These are phyloP conservation scores for Hyphopichia khmerensis DNA, from an alignment of 1,139 yeast species.

Conservation along the genomic window DNA sequence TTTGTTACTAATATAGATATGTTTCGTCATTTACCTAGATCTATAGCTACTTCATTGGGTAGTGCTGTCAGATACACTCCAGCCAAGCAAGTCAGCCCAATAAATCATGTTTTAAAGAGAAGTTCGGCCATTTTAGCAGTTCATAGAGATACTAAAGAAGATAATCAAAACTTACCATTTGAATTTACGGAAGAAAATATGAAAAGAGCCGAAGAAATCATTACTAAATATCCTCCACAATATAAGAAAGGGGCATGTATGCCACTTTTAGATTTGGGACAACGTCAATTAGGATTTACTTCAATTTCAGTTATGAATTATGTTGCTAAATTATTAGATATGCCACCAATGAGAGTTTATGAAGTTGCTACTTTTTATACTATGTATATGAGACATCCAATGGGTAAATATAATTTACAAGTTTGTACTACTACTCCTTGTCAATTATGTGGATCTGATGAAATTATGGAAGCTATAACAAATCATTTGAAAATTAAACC, in stretches of 20 bases:
- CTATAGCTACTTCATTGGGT: not conserved
- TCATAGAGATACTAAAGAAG: slow-evolving; percentile 70
- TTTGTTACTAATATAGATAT: slow-evolving; percentile 8
- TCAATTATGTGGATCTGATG: slow-evolving; percentile 81
- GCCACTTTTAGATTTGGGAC: slow-evolving; percentile 87
- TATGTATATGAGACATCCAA: slow-evolving; percentile 85
- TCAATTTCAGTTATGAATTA: slow-evolving; percentile 92
- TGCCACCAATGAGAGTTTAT: slow-evolving; percentile 95
- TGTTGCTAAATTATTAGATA: slow-evolving; percentile 79
- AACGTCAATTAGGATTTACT: slow-evolving; percentile 85
- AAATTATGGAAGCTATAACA: slow-evolving; percentile 68
- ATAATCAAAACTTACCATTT: slow-evolving; percentile 69
- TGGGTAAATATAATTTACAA: slow-evolving; percentile 83
- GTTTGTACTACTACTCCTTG: slow-evolving; percentile 92
- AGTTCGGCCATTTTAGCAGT: slow-evolving; percentile 54
- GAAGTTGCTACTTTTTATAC: slow-evolving; percentile 93
- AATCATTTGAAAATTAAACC: slow-evolving; percentile 64
- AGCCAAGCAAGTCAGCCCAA: slow-evolving; percentile 2
- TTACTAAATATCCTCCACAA: slow-evolving; percentile 81
- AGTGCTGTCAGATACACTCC: not conserved
- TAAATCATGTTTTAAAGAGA: slow-evolving; percentile 15
- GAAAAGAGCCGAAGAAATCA: slow-evolving; percentile 68
- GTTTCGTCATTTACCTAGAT: slow-evolving; percentile 8
- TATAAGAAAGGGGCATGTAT: slow-evolving; percentile 86
- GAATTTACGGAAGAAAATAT: slow-evolving; percentile 72